Evolutionary conservation across 805 yeast genomes (phyloP).

Genomic region (Pichia membranifaciens): DNA sequence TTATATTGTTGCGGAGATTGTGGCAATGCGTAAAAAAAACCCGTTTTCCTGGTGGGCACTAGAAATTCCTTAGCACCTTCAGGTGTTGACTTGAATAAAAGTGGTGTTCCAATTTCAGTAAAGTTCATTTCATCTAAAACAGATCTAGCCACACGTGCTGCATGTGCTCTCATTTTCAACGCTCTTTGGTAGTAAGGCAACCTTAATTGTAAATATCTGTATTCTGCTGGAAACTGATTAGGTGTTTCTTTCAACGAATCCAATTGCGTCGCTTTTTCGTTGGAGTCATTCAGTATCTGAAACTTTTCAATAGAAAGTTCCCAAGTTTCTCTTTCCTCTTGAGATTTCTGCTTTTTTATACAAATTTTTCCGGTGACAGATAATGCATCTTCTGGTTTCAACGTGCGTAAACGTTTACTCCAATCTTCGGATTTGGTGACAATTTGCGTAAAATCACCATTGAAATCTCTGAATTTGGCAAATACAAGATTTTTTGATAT

Average conservation of each 20-base stretch:
- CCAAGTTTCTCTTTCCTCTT: conserved; percentile 30
- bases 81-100: conserved; percentile 91
- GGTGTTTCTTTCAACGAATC: conserved; percentile 51
- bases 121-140: conserved; percentile 41
- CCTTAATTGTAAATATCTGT: conserved; percentile 76
- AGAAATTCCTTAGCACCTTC: conserved; percentile 96
- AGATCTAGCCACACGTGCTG: conserved; percentile 39
- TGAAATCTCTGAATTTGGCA: conserved; percentile 66
- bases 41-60: conserved; percentile 74
- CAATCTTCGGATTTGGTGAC: conserved; percentile 35
- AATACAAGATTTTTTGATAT: conserved; percentile 62
- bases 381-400: conserved; percentile 72
- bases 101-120: conserved; percentile 86
- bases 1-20: conserved; percentile 98
- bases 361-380: conserved; percentile 53
- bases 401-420: conserved; percentile 35
- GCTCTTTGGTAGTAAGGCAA: conserved; percentile 50
- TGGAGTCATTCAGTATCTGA: conserved; percentile 56
- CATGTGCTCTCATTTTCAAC: conserved; percentile 49
- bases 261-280: conserved; percentile 58
- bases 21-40: conserved; percentile 78
- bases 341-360: conserved; percentile 29
- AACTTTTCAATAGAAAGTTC: conserved; percentile 53
- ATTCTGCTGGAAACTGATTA: conserved; percentile 67
- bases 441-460: conserved; percentile 64